Conservation (phyloP, 179 eudicot genomes). For the Monotropa hypopitys region DNA sequence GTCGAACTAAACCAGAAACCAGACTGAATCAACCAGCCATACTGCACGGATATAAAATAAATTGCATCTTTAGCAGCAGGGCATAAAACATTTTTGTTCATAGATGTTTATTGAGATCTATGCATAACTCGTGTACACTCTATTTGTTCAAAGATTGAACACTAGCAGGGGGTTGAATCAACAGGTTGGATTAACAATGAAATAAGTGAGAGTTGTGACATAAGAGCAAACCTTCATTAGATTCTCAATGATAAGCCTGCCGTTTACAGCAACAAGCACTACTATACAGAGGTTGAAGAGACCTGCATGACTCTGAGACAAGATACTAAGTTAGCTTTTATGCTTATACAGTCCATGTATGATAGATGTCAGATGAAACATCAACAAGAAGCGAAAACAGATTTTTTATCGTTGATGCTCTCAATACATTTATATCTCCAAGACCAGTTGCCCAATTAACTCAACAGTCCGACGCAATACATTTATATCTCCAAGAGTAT, state of each 20-base stretch:
- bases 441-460: neutral
- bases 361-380: too few relatives aligned
- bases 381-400: neutral
- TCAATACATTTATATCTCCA: neutral
- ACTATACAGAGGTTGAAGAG: slow-evolving; percentile 96
- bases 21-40: slow-evolving; percentile 74
- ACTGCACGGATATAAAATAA: slow-evolving; percentile 37
- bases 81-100: neutral
- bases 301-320: slow-evolving; percentile 90
- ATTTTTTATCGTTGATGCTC: neutral
- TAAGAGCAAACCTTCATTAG: slow-evolving; percentile 70
- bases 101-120: neutral
- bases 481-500: neutral
- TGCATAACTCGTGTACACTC: neutral
- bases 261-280: slow-evolving; percentile 88
- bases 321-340: slow-evolving; percentile 2
- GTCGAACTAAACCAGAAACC: slow-evolving; percentile 93
- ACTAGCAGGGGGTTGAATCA: neutral
- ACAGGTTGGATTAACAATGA: neutral
- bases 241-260: slow-evolving; percentile 95
- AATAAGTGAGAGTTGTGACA: neutral
- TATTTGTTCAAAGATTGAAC: neutral
- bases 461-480: neutral
- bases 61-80: neutral
- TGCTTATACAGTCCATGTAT: neutral